A percentile compares a stretch with the other conserved stretches of the same genome.
Evolutionary conservation across 352 stramenopile genomes (phyloP).

Genomic region (Phytophthora agathidicida): DNA sequence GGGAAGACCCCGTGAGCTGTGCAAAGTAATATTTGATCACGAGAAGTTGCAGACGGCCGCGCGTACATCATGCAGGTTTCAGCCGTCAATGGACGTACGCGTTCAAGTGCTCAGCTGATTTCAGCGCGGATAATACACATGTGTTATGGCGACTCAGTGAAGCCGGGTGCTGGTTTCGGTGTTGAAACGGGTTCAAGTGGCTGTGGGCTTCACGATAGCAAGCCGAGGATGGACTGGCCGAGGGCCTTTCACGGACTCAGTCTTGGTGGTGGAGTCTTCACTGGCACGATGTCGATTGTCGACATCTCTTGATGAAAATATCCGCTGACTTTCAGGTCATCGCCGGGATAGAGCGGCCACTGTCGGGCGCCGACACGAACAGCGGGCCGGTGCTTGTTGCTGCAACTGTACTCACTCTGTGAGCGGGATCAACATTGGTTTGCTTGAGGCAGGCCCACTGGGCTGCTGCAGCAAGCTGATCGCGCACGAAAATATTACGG

Average conservation of each 20-base stretch:
- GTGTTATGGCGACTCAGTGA: slow-evolving; percentile 2
- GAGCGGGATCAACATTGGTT: not conserved
- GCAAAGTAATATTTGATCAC: slow-evolving; percentile 25
- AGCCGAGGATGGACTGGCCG: not conserved
- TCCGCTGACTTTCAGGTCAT: slow-evolving; percentile 11
- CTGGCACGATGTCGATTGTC: not conserved
- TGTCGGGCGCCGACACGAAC: not conserved
- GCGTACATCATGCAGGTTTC: not conserved
- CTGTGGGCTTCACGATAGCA: not conserved
- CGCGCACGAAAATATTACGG: slow-evolving; percentile 8
- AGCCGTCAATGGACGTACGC: not conserved
- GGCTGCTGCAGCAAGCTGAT: not conserved
- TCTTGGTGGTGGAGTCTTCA: too few species aligned
- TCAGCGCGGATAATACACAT: not conserved
- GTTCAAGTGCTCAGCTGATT: slow-evolving; percentile 1
- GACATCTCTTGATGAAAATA: slow-evolving; percentile 13
- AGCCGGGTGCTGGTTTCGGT: not conserved
- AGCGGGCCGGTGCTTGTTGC: slow-evolving; percentile 16
- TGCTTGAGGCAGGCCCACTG: slow-evolving; percentile 5
- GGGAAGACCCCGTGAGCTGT: slow-evolving; percentile 11
- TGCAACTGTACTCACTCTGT: slow-evolving; percentile 19
- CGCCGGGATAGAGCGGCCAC: slow-evolving; percentile 20
- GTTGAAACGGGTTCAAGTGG: slow-evolving; percentile 6
- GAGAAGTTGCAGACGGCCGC: not conserved
- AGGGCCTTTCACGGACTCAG: too few species aligned